Base-by-base conservation (phyloP, 139 green algal species). In the Picochlorum sp. region DNA sequence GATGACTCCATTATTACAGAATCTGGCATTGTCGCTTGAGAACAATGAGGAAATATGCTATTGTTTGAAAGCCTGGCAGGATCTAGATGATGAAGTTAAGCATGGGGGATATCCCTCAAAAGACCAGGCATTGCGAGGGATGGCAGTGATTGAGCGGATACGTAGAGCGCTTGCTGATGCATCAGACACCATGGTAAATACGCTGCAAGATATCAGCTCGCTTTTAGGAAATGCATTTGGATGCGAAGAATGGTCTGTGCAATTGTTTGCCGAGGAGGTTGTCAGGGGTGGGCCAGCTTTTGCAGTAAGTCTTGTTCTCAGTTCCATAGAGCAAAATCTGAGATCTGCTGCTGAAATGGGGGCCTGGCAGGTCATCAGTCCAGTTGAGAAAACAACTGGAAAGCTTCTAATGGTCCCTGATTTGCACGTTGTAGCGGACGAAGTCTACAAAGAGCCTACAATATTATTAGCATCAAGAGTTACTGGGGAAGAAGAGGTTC, bases 41-140 rank as follows among this genome's bases (percentile, higher is more conserved):
- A 78, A 95, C 74, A 99, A 99, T 68, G 87, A 96, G 79, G 93
- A 99, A 80, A 68, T 98, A 34, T 89, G 86, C 76, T 98, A 91
- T 83, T 97, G 90, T 80, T 79, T 98, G 31, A 95, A 96, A 74
- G 86, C 85, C 14, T 90, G 89, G 85, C 73, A 81, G 24, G 85
- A 81, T 30, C 85, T 95, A 69, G 86, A 88, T 15, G 38, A 44
- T 10, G 64, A 56, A 3, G 65, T 93, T 21, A 76, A 77, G 60
- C 62, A 61, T 14, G 86, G 88, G n/a, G 69, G 75, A 23, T 71
- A 71, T 21, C 78, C 84, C 49, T 77, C 26, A 49, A 83, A 86
- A 59, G 89, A 96, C 66, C 85, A 96, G 31, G 89, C 90, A 6
- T 83, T 96, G 47, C 59, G 60, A 65, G 89, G 86, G 15, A 85